phyloP scores from a whole-genome alignment of 2,329 filamentous ascomycete genomes.

The Botrytis squamosa region DNA sequence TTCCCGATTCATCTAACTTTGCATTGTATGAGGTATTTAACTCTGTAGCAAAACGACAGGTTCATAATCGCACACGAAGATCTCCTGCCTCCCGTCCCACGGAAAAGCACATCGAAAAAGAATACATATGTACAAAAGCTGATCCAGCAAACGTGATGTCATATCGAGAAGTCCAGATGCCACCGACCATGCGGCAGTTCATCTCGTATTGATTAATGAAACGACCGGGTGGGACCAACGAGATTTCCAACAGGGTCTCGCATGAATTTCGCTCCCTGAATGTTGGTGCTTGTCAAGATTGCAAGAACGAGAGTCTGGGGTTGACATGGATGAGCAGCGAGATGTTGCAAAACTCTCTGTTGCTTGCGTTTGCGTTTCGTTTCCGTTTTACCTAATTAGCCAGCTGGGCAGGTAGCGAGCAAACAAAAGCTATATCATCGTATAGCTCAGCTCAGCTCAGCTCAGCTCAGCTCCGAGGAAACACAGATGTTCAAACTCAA shows the following conservation, averaged over 20 bases:
- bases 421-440: background rate
- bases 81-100: background rate
- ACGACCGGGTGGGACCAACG: background rate
- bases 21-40: background rate
- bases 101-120: background rate
- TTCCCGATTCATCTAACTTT: background rate
- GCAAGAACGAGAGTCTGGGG: conserved; percentile 5
- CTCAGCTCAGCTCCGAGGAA: background rate
- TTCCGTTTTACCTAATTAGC: background rate
- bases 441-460: background rate
- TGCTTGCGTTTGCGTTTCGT: background rate
- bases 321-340: background rate
- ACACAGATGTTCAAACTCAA: background rate
- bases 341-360: background rate
- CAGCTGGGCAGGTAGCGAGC: background rate
- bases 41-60: background rate
- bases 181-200: background rate
- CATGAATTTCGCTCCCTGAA: background rate
- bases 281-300: background rate
- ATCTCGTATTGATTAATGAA: conserved; percentile 5
- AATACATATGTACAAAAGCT: too few species aligned
- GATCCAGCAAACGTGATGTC: background rate
- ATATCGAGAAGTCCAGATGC: background rate
- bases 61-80: background rate
- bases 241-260: conserved; percentile 1